phyloP scores from a whole-genome alignment of 352 stramenopile genomes.

The Globisporangium rhizosaccharum region DNA sequence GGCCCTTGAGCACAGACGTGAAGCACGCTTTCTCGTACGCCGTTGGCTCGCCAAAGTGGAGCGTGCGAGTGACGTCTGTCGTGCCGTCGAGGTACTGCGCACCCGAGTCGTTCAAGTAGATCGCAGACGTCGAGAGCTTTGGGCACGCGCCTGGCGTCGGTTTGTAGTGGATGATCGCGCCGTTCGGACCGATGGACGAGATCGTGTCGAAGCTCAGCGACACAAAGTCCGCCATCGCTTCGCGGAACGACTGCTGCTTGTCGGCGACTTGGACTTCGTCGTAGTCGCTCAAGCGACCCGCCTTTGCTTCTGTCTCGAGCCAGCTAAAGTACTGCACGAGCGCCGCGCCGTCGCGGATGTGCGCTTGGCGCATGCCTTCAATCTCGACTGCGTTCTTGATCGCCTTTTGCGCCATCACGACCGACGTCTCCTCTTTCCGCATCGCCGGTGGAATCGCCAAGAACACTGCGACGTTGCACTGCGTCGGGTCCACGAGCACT shows the following conservation, averaged over 20 bases:
- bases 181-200: constrained; percentile 94
- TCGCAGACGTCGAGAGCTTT: constrained; percentile 88
- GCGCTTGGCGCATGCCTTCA: constrained; percentile 91
- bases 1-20: constrained; percentile 96
- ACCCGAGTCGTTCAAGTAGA: constrained; percentile 98
- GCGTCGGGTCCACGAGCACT: constrained; percentile 70
- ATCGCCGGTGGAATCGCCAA: constrained; percentile 63
- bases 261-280: constrained; percentile 87
- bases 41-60: constrained; percentile 94
- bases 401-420: constrained; percentile 83
- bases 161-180: constrained; percentile 95
- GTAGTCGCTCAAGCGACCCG: constrained; percentile 48
- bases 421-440: constrained; percentile 68
- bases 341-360: constrained; percentile 94
- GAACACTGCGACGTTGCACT: constrained; percentile 85
- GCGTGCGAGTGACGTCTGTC: constrained; percentile 98
- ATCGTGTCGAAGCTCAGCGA: constrained; percentile 98
- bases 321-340: constrained; percentile 94
- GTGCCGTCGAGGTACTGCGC: constrained; percentile 98
- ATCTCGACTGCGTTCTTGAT: constrained; percentile 96
- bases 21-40: constrained; percentile 93
- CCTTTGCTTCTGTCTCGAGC: constrained; percentile 77
- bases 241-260: constrained; percentile 87
- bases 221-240: constrained; percentile 83
- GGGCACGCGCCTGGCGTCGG: constrained; percentile 76